Evolutionary conservation across 179 eudicot species (phyloP), one percentile per base, ranked within the genome.

Genomic region (Beta corolliflora): DNA sequence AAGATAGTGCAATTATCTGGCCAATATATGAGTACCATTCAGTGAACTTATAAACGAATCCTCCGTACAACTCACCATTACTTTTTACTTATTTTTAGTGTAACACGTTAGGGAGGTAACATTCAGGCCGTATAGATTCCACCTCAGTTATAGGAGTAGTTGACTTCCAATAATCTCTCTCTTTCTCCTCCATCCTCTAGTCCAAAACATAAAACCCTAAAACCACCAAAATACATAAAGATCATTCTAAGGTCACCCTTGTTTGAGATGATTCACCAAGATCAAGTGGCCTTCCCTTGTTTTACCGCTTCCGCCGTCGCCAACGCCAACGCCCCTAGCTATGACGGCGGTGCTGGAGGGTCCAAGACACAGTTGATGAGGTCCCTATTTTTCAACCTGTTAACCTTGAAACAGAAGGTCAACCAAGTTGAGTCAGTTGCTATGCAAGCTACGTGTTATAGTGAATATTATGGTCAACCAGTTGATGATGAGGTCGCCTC

Each of bases 401-500:
- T 93, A 1, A 15, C 82, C 23, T 81, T 92, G 60, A 91, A 89
- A 74, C 89, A 84, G 12, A 91, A 87, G 75, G 86, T 91, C 10
- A 73, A 86, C 41, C 87, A 92, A 15, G 90, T 90, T 13, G 87
- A 91, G 50, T 87, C 91, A 9, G 61, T 88, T 69, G 87, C 76
- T 29, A 41, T 74, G 31, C 48, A 54, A 56, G 52, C 52, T 48
- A 3, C 52, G 9, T 7, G 52, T 73, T n/a, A 71, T 71, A 5
- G 56, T 59, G 29, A 11, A 11, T 69, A 45, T 69, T 4, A 19
- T 71, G 59, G 77, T 73, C 73, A 75, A 50, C 63, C 68, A 13
- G 53, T 72, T 13, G 44, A 72, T 13, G 44, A 72, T 52, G 9
- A 53, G 65, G 77, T 89, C 44, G 65, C 76, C 41, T 75, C 89